Evolutionary conservation across 768 basidiomycete genomes (phyloP).

Genomic region (Rhizopogon salebrosus): DNA sequence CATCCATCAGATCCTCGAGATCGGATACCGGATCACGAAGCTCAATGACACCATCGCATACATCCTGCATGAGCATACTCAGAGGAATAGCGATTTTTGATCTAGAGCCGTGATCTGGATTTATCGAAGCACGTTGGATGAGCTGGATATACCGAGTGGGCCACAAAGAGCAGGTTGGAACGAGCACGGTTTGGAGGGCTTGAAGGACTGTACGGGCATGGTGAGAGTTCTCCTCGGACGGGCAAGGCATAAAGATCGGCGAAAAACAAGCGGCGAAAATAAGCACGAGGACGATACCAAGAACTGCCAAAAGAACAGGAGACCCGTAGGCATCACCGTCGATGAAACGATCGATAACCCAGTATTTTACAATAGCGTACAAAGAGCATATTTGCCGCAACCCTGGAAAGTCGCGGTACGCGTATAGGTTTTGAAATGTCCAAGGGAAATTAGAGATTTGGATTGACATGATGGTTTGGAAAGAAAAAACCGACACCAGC

Average conservation of each 20-base stretch:
- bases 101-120: not conserved
- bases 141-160: constrained; percentile 31
- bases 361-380: too few species aligned
- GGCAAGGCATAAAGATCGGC: not conserved
- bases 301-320: too few species aligned
- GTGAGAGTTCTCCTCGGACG: constrained; percentile 7
- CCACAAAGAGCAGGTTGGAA: constrained; percentile 42
- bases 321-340: not conserved
- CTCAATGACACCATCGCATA: constrained; percentile 38
- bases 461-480: too few species aligned
- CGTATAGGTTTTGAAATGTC: too few species aligned
- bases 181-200: constrained; percentile 37
- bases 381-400: too few species aligned
- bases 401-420: too few species aligned
- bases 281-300: not conserved
- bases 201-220: constrained; percentile 22
- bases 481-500: constrained; percentile 31
- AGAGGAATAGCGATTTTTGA: constrained; percentile 28
- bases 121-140: constrained; percentile 15
- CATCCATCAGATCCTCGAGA: constrained; percentile 32
- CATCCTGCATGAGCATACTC: constrained; percentile 30
- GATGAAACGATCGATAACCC: not conserved
- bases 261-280: not conserved
- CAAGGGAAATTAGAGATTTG: too few species aligned
- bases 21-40: constrained; percentile 35